Base-by-base conservation (phyloP, 2,329 filamentous ascomycete species). In the Ophiostoma australiae region DNA sequence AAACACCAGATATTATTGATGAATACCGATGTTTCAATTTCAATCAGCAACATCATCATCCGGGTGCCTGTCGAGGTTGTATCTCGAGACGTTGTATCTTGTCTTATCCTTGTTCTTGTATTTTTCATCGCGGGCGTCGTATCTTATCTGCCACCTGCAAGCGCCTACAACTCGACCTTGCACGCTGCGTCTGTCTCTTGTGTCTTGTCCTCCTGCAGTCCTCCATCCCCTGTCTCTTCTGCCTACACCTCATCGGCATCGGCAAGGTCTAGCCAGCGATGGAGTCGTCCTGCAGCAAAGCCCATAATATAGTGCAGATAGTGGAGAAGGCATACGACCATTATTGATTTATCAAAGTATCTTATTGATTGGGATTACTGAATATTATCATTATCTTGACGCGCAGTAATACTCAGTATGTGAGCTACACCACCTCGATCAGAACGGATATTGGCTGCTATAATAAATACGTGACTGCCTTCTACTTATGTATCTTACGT, bases 351-450 rank as follows among this genome's bases (percentile, higher is more conserved):
- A 31, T 3, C 27, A 31, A n/a, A n/a, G n/a, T 31, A 31, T 31
- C 27, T 33, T 63, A 58, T 58, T 58, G 52, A 11, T 58, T 15
- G 52, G 4, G 52, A 55, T 27, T 8, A 15, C 15, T 15, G 39
- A 41, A 6, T 13, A 27, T 58, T 58, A 13, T 58, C 10, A 23
- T 58, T 5, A 27, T 58, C 23, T 58, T 27, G 52, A 58, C 23
- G 27, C 52, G 52, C 52, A 58, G 52, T 31, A 31, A 31, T 31
- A 31, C 27, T 31, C n/a, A n/a, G 27, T 58, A 58, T 58, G 52
- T 58, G 52, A 58, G n/a, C 52, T 58, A 58, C 52, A 58, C 52
- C 52, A 58, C 52, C 52, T 58, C 15, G 44, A 48, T 48, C n/a
- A 20, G 17, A n/a, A 20, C 17, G 17, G 44, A 10, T 48, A 7